Evolutionary conservation across 2,329 filamentous ascomycete genomes (phyloP).

Genomic region (Ophiosphaerella narmari): DNA sequence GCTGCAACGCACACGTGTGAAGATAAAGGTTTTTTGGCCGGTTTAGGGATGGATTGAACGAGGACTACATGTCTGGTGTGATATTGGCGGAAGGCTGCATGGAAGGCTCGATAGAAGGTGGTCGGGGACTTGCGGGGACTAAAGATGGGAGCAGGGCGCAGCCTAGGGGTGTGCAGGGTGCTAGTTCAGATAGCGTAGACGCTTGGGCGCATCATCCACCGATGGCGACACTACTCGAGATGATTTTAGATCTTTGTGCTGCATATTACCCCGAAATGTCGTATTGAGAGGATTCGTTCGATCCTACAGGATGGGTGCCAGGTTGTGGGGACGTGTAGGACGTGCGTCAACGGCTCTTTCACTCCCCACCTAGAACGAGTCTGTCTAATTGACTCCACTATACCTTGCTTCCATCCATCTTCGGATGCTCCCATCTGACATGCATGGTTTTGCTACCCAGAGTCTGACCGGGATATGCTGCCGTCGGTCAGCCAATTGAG

Average conservation of each 20-base stretch:
- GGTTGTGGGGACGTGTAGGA: no score
- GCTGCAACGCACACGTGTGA: neutral
- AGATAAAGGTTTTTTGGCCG: neutral
- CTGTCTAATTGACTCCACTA: neutral
- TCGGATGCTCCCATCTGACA: neutral
- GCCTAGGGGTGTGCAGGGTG: neutral
- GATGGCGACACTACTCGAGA: neutral
- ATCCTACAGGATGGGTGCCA: no score
- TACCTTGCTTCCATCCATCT: neutral
- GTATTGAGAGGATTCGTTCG: no score
- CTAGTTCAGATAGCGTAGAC: neutral
- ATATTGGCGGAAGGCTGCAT: neutral
- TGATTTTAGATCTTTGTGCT: neutral
- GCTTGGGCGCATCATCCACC: neutral
- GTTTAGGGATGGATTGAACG: neutral
- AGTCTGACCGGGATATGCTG: neutral
- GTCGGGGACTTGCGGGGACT: neutral
- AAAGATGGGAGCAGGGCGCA: neutral
- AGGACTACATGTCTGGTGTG: neutral
- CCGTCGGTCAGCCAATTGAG: constrained; percentile 3
- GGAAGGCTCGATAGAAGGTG: constrained; percentile 1
- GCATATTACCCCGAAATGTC: no score
- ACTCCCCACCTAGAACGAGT: neutral
- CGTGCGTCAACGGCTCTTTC: neutral
- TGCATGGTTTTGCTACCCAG: neutral